Base-by-base conservation (phyloP, 192 early-diverging fungal genomes). In the Linnemannia zychae region DNA sequence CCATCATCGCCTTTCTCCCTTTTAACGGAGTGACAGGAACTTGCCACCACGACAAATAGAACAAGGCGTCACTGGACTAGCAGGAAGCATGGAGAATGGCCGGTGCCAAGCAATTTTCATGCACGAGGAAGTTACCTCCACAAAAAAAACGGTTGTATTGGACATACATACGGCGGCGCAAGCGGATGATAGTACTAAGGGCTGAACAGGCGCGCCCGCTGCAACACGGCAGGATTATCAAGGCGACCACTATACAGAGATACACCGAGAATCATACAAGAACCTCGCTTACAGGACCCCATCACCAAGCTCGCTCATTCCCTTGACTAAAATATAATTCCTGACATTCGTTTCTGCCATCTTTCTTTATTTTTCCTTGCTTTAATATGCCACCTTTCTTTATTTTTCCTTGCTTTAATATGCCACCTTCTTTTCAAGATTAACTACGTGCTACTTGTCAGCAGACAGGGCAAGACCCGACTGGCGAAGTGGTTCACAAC, bases 401-500 rank as follows among this genome's bases (percentile, higher is more conserved):
- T n/a, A n/a, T n/a, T n/a, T n/a, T n/a, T n/a, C n/a, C n/a, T n/a
- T n/a, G n/a, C n/a, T n/a, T n/a, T n/a, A n/a, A 13, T 46, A 65
- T 20, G 16, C 20, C 17, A 9, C 0, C 3, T 38, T 24, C 13
- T 31, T 65, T 63, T 28, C 20, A 34, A 93, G 93, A 91, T 94
- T 49, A 94, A 96, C 47, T 96, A 93, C 88, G 79, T 96, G 18
- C 87, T 95, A 52, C 89, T 96, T 11, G 92, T 96, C 47, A 94
- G 93, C 82, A 89, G 94, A 33, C 95, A 96, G 88, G 95, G 93
- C 81, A 96, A 96, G 85, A 88, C 95, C 36, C 91, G 95, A 7
- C 89, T 96, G 40, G 91, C 91, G 57, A 95, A 95, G 76, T 96
- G 95, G 95, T 96, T 95, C 80, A 88, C 88, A 16, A 94, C 93